These are phyloP conservation scores for Cytidiella melzeri DNA, from an alignment of 768 basidiomycete genomes.

Conservation along the genomic window DNA sequence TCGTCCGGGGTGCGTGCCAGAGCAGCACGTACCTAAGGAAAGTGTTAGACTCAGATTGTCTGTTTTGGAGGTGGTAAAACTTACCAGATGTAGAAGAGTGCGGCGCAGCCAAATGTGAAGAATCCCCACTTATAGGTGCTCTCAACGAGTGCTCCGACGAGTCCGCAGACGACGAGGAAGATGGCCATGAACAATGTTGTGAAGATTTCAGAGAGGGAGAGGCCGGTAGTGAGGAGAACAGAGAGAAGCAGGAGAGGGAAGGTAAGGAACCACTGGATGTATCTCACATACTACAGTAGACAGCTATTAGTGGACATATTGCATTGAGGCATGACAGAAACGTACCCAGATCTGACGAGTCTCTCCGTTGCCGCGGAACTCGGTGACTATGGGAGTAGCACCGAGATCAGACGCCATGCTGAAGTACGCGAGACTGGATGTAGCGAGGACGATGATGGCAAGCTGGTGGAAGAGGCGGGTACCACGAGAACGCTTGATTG, in stretches of 20 bases:
- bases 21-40: conserved; percentile 27
- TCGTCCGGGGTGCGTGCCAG: conserved; percentile 20
- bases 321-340: not conserved
- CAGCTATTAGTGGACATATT: not conserved
- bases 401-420: conserved; percentile 54
- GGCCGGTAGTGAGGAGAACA: conserved; percentile 38
- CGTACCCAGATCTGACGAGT: conserved; percentile 42
- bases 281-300: conserved; percentile 37
- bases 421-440: conserved; percentile 42
- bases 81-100: conserved; percentile 36
- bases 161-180: conserved; percentile 36
- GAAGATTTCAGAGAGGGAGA: conserved; percentile 43
- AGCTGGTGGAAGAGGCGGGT: conserved; percentile 46
- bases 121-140: conserved; percentile 49
- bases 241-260: conserved; percentile 44
- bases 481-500: conserved; percentile 34
- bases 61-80: no score
- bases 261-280: conserved; percentile 49
- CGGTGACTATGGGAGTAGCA: conserved; percentile 36
- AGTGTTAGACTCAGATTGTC: not conserved
- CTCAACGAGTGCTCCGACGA: conserved; percentile 43
- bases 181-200: conserved; percentile 37
- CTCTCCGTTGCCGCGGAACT: conserved; percentile 32
- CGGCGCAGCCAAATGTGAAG: conserved; percentile 40
- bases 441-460: conserved; percentile 39